Evolutionary conservation across 768 basidiomycete species (phyloP).

Genomic region (Termitomyces sp.): DNA sequence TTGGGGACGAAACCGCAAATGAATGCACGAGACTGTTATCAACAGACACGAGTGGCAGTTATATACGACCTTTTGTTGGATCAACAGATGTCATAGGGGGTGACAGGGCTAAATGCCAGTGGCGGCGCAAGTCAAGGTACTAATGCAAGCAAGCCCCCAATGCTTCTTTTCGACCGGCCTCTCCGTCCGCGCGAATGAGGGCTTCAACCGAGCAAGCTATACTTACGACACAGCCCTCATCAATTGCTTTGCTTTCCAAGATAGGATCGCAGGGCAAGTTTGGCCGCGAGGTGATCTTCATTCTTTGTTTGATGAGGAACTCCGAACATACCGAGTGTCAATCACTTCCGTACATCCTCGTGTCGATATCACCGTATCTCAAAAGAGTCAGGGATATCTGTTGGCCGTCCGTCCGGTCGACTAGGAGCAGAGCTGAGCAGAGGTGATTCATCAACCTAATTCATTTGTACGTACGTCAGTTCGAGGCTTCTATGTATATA

Average conservation of each 20-base stretch:
- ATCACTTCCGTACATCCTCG: conserved; percentile 4
- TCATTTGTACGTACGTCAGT: conserved; percentile 9
- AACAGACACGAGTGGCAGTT: neutral
- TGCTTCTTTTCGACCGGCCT: conserved; percentile 9
- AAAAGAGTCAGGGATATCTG: neutral
- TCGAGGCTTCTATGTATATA: neutral
- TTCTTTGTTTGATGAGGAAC: neutral
- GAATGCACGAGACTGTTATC: neutral
- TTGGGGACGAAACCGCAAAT: neutral
- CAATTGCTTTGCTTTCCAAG: neutral
- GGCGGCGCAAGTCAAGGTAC: conserved; percentile 5
- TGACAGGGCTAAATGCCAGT: conserved; percentile 1
- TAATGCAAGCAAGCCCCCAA: neutral
- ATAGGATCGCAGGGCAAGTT: conserved; percentile 2
- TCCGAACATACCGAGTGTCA: conserved; percentile 5
- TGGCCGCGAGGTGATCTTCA: neutral
- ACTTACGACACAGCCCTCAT: neutral
- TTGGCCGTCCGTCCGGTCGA: neutral
- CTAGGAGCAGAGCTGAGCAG: neutral
- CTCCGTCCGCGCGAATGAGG: neutral
- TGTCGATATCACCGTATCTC: neutral
- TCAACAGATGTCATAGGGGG: conserved; percentile 10
- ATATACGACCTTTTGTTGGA: conserved; percentile 5
- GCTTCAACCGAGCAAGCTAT: neutral
- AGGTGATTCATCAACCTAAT: neutral